Base-by-base conservation (phyloP, 2,329 filamentous ascomycete genomes). In the Chalara sp. region DNA sequence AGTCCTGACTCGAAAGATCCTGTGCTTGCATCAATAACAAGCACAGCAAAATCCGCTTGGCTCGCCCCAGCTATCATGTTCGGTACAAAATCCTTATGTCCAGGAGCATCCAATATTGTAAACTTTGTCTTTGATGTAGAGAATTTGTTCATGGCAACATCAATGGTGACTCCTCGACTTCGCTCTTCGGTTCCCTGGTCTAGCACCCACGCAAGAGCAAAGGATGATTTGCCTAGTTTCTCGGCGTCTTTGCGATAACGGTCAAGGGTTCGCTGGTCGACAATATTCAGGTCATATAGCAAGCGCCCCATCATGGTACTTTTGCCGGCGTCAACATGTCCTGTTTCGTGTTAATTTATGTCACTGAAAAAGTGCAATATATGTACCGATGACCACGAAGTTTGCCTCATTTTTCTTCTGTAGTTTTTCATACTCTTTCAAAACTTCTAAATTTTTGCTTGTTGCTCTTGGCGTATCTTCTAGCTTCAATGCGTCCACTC, bases 41-140 rank as follows among this genome's bases (percentile, higher is more conserved):
- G 74, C 1, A 99, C 86, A 0, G 91, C 93, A 68, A 97, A 93
- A 66, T 99, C 93, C 7, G 93, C 95, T 69, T 96, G 92, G 53
- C 88, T 93, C 4, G 92, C 90, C 11, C 93, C 93, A 2, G 92
- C 92, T 66, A 99, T 96, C 93, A 99, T 99, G 67, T 96, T 99
- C 1, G 93, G 93, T 21, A 99, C 90, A 65, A 97, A 99, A 66
- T 99, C 93, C 54, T 84, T 81, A 68, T 99, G 93, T 0, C 93
- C 93, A 0, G 93, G 93, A 0, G 93, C 92, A 66, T 99, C 93
- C 5, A 99, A 76, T 44, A 99, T 96, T 1, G 93, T 97, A 64
- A 97, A 97, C 8, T 79, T 80, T 0, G 89, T 93, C 47, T 79
- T 86, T 1, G 88, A 83, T 0, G 95, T 99, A 65, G 95, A 88